Evolutionary conservation across 768 basidiomycete genomes (phyloP).

Genomic region (Trametes sanguinea): DNA sequence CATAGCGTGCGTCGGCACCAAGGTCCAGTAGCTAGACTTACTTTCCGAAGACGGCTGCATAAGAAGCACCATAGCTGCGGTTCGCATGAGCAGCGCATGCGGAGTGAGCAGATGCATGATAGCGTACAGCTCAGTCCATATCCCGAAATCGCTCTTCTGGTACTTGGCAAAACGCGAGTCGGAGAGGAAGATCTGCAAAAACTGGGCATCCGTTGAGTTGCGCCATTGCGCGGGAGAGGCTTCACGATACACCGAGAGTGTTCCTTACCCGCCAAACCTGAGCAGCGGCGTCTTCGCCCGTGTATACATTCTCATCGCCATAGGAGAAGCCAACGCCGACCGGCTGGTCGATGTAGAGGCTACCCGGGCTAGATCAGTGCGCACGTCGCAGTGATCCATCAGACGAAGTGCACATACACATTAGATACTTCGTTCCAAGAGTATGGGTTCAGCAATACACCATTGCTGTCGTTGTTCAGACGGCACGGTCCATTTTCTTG

Average conservation of each 20-base stretch:
- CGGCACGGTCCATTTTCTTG: constrained; percentile 45
- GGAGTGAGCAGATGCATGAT: background rate
- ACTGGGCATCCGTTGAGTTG: constrained; percentile 24
- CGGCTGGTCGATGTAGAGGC: constrained; percentile 62
- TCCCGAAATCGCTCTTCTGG: constrained; percentile 45
- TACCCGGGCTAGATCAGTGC: background rate
- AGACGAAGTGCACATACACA: constrained; percentile 29
- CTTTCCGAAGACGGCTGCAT: constrained; percentile 39
- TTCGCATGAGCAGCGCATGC: background rate
- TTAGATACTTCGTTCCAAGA: constrained; percentile 62
- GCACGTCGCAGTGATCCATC: background rate
- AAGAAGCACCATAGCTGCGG: constrained; percentile 38
- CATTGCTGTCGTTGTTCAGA: constrained; percentile 53
- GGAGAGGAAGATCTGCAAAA: constrained; percentile 61
- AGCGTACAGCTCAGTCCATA: constrained; percentile 63
- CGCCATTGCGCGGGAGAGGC: no score
- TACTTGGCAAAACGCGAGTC: constrained; percentile 55
- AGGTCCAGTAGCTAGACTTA: background rate
- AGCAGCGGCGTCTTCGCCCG: constrained; percentile 52
- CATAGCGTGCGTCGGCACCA: background rate
- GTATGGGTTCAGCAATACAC: constrained; percentile 51
- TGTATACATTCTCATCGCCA: constrained; percentile 49
- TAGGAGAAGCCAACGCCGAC: constrained; percentile 64
- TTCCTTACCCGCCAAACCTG: constrained; percentile 48
- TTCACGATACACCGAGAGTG: background rate